Percentiles rank a stretch among this genome's conserved stretches.
These are phyloP conservation scores for Biscogniauxia mediterranea DNA, from an alignment of 2,329 filamentous ascomycete species.

Conservation along the genomic window DNA sequence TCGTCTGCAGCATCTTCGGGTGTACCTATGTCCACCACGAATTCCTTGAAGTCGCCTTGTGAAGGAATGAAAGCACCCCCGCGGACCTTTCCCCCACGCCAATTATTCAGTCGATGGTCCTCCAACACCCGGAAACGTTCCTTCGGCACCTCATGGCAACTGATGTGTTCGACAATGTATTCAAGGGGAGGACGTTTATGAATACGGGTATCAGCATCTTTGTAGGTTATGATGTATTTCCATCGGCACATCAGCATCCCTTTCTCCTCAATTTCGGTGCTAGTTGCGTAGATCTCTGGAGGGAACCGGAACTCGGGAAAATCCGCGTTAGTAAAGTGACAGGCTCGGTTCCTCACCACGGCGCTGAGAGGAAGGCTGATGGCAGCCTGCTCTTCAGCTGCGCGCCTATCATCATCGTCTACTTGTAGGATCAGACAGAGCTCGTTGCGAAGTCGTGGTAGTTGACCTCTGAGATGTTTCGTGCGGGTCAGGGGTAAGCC, in stretches of 20 bases:
- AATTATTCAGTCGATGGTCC: constrained; percentile 20
- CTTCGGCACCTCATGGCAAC: constrained; percentile 27
- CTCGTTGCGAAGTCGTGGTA: constrained; percentile 31
- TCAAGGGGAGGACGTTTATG: constrained; percentile 23
- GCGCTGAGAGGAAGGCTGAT: constrained; percentile 28
- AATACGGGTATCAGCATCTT: constrained; percentile 23
- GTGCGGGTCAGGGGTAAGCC: constrained; percentile 30
- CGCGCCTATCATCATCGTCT: constrained; percentile 25
- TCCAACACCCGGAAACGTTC: constrained; percentile 28
- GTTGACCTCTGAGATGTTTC: constrained; percentile 26
- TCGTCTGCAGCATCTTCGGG: constrained; percentile 8
- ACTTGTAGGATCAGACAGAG: constrained; percentile 28
- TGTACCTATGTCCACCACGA: constrained; percentile 20
- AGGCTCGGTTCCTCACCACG: constrained; percentile 22
- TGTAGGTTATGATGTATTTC: constrained; percentile 31
- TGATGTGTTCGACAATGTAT: constrained; percentile 28
- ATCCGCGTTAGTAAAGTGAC: constrained; percentile 34
- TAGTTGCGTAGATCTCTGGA: constrained; percentile 10
- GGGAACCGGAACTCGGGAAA: constrained; percentile 27
- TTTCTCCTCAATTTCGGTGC: constrained; percentile 28
- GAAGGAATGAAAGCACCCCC: constrained; percentile 22
- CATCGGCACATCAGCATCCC: constrained; percentile 37
- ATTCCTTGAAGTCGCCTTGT: constrained; percentile 6
- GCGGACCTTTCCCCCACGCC: constrained; percentile 29
- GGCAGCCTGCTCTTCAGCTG: constrained; percentile 24